Conservation (phyloP, 2,329 filamentous ascomycete species). For the Aspergillus sp. region DNA sequence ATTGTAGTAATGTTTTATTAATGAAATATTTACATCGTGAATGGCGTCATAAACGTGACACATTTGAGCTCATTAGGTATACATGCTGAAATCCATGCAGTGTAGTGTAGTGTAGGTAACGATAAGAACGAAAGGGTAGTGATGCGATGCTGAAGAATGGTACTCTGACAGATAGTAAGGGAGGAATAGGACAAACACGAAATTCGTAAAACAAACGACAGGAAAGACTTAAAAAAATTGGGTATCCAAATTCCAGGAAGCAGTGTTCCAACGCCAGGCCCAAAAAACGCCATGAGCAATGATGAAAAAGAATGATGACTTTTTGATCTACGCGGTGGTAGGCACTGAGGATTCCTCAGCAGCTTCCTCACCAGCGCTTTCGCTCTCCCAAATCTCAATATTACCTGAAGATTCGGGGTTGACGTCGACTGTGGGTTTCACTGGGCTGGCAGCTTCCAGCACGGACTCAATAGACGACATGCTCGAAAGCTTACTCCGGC, state of each 20-base stretch:
- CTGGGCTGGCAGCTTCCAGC: constrained; percentile 20
- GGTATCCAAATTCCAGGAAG: constrained; percentile 10
- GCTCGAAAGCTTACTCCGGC: constrained; percentile 22
- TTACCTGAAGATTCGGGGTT: constrained; percentile 49
- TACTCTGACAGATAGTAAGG: background rate
- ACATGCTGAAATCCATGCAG: constrained; percentile 8
- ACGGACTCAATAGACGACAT: constrained; percentile 28
- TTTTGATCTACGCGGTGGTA: background rate
- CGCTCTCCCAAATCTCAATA: constrained; percentile 70
- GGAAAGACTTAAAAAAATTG: background rate
- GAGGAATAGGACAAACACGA: background rate
- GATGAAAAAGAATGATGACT: background rate
- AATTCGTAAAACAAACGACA: background rate
- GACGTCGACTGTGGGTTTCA: constrained; percentile 33
- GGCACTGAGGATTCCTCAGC: background rate
- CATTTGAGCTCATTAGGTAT: constrained; percentile 16
- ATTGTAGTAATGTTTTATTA: constrained; percentile 8
- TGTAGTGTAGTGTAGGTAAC: background rate
- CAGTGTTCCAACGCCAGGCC: background rate
- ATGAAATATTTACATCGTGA: constrained; percentile 12
- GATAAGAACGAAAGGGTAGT: background rate
- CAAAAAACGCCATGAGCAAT: background rate
- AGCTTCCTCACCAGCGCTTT: constrained; percentile 59
- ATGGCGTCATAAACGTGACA: constrained; percentile 17
- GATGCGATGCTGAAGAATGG: background rate